Evolutionary conservation across 148 eudicot species (phyloP).

Genomic region (Selenicereus undatus): DNA sequence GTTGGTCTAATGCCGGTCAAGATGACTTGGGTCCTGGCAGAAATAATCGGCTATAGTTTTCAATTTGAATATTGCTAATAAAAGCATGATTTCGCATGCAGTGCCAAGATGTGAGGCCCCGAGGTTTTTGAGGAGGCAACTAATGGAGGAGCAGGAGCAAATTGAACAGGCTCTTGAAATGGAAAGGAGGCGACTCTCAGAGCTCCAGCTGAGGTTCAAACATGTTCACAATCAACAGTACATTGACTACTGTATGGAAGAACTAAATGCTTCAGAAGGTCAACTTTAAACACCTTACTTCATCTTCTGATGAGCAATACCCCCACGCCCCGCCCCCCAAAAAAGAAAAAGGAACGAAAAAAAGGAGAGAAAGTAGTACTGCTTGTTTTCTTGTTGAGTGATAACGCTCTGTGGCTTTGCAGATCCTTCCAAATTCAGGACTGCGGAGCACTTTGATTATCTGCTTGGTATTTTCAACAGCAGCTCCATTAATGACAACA

Average conservation of each 20-base stretch:
- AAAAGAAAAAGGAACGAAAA: too few species aligned
- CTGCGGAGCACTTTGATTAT: slow-evolving; percentile 27
- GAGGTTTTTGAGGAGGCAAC: slow-evolving; percentile 43
- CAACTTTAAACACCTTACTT: neutral
- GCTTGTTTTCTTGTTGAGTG: too few species aligned
- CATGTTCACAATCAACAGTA: slow-evolving; percentile 29
- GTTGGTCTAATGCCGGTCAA: neutral
- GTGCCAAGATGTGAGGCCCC: slow-evolving; percentile 40
- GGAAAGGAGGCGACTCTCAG: slow-evolving; percentile 44
- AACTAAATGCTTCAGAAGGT: slow-evolving; percentile 41
- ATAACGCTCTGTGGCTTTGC: neutral
- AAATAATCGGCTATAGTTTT: neutral
- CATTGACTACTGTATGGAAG: slow-evolving; percentile 39
- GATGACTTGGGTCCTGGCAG: neutral
- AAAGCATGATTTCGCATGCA: slow-evolving; percentile 12
- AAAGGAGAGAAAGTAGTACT: too few species aligned
- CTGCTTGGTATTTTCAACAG: slow-evolving; percentile 32
- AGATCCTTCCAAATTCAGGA: slow-evolving; percentile 34
- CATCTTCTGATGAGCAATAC: neutral
- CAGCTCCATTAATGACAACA: slow-evolving; percentile 23
- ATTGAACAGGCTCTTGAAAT: slow-evolving; percentile 36
- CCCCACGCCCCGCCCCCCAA: too few species aligned
- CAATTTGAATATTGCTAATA: neutral
- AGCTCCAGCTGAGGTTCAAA: slow-evolving; percentile 39
- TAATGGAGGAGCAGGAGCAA: slow-evolving; percentile 46